A percentile compares a stretch with the other conserved stretches of the same genome.
These are phyloP conservation scores for Elsinoe necatrix DNA, from an alignment of 2,329 filamentous ascomycete species.

Conservation along the genomic window DNA sequence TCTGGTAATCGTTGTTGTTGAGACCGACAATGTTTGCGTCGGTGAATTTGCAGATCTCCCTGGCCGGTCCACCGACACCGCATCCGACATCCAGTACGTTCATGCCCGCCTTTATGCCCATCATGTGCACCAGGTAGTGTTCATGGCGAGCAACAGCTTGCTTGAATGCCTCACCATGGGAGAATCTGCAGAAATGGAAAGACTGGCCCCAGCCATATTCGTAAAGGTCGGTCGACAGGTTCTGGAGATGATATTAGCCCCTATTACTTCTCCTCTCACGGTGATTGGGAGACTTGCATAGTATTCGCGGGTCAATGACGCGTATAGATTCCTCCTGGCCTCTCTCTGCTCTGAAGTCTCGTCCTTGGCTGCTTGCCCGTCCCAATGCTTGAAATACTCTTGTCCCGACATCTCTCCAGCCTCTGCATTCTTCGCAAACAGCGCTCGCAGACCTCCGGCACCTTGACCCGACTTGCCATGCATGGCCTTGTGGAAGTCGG, in stretches of 20 bases:
- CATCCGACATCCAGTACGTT: constrained; percentile 93
- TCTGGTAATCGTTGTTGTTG: constrained; percentile 99
- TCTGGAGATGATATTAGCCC: constrained; percentile 64
- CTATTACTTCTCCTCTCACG: not conserved
- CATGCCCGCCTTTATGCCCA: constrained; percentile 77
- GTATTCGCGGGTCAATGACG: constrained; percentile 84
- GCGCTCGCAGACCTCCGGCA: constrained; percentile 73
- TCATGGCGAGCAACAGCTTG: constrained; percentile 94
- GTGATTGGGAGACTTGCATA: constrained; percentile 18
- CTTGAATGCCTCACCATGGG: constrained; percentile 74
- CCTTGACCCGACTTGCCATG: constrained; percentile 64
- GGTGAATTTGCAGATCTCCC: constrained; percentile 94
- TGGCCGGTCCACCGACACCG: constrained; percentile 88
- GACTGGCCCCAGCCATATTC: constrained; percentile 95
- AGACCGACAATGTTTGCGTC: constrained; percentile 81
- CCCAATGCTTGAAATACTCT: constrained; percentile 96
- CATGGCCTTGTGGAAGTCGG: constrained; percentile 79
- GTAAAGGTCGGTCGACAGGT: constrained; percentile 87
- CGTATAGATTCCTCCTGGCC: constrained; percentile 74
- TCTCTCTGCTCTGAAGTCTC: constrained; percentile 80
- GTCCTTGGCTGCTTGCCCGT: constrained; percentile 66
- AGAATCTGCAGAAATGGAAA: constrained; percentile 97
- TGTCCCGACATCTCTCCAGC: constrained; percentile 77
- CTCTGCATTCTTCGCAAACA: constrained; percentile 71
- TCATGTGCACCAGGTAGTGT: constrained; percentile 89